A percentile compares a stretch with the other conserved stretches of the same genome.
These are phyloP conservation scores for Termitomyces bulborhizus DNA, from an alignment of 768 basidiomycete genomes.

Conservation along the genomic window DNA sequence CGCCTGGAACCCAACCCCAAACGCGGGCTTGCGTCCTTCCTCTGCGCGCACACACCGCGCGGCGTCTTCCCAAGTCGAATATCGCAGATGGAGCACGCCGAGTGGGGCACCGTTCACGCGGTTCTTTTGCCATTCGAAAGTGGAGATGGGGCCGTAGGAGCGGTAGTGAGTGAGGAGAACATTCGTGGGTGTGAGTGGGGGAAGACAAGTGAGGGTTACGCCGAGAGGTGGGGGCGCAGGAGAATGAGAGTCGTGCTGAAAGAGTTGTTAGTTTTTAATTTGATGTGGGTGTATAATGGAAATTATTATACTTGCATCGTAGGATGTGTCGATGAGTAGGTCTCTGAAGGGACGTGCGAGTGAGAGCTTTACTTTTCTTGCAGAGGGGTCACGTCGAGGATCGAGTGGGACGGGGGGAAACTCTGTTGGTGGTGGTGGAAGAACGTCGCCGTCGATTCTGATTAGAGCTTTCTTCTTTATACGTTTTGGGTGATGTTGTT, in stretches of 20 bases:
- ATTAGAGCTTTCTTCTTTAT: conserved; percentile 9
- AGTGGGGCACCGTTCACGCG: conserved; percentile 73
- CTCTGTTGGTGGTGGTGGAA: conserved; percentile 24
- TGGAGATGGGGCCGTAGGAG: conserved; percentile 51
- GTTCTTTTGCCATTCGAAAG: conserved; percentile 77
- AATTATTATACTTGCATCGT: conserved; percentile 32
- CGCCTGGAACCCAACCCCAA: conserved; percentile 18
- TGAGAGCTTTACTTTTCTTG: conserved; percentile 15
- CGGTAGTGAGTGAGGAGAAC: conserved; percentile 63
- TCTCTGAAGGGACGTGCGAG: conserved; percentile 17
- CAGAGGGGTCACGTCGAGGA: conserved; percentile 43
- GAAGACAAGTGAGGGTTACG: conserved; percentile 67
- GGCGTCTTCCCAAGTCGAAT: conserved; percentile 59
- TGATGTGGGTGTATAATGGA: background rate
- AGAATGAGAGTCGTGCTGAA: conserved; percentile 72
- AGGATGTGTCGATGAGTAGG: conserved; percentile 40
- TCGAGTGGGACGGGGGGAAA: conserved; percentile 39
- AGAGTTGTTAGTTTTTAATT: background rate
- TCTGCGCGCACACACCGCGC: conserved; percentile 57
- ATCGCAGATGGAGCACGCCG: conserved; percentile 77
- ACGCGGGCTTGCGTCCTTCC: conserved; percentile 53
- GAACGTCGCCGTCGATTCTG: conserved; percentile 47
- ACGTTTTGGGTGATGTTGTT: background rate
- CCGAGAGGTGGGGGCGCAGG: conserved; percentile 65
- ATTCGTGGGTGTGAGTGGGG: conserved; percentile 61